Evolutionary conservation across 106 monocot genomes (phyloP), one percentile per base, ranked within the genome.

Genomic region (Platanthera zijinensis): DNA sequence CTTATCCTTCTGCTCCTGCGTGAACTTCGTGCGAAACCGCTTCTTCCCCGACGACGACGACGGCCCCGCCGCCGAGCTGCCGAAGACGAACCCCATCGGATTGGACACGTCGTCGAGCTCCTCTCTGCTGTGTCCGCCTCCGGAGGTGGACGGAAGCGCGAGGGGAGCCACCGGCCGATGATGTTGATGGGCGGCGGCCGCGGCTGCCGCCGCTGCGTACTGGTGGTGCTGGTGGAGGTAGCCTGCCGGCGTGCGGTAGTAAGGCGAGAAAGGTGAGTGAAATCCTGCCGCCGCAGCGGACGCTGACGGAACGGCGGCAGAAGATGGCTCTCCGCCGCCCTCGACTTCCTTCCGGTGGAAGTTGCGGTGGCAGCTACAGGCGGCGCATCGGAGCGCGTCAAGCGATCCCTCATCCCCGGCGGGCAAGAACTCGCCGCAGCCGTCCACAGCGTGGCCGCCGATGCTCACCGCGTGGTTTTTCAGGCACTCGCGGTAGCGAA

Each of bases 321-420:
- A 39, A 32, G 12, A 45, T n/a, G 39, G 48, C 50, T 10, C 32
- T 48, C 5, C 6, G 67, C 69, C 57, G 30, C 76, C 80, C 32
- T 76, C 88, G 12, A 69, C 1, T 45, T 96, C 95, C 80, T 84
- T 92, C 52, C 92, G 95, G 89, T 96, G 95, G 88, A 96, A 96
- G 76, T 92, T 96, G 59, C 95, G 95, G 86, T 95, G 95, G 81
- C 95, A 95, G 80, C 74, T 84, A 82, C 95, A 95, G 56, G 95
- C 95, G 45, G 95, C 95, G 80, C 95, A 95, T 69, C 86, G 92
- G 52, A 95, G 92, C 39, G 85, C 88, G 75, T 95, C 92, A 5
- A 92, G 82, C 4, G 90, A 86, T 51, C 92, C 92, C 7, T 92
- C 95, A 69, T 86, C 90, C 12, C 92, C 95, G 0, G 90, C 90